Conservation (phyloP, 371 early-diverging fungal genomes). For the Cokeromyces recurvatus region DNA sequence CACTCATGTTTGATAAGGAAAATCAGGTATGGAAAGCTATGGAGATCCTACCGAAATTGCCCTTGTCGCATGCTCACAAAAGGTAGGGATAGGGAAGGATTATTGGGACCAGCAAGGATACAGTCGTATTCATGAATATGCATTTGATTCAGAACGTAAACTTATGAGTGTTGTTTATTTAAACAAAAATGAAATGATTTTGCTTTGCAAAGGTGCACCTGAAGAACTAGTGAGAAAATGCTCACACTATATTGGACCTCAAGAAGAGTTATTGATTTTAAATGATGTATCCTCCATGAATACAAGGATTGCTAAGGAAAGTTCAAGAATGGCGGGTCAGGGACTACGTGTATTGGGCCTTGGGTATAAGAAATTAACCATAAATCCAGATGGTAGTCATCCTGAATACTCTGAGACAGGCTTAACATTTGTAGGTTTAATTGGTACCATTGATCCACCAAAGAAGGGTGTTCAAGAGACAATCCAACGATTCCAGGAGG, state of each 20-base stretch:
- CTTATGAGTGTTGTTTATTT: conserved; percentile 57
- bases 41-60: conserved; percentile 48
- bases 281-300: background rate
- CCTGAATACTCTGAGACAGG: conserved; percentile 55
- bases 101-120: conserved; percentile 36
- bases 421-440: conserved; percentile 79
- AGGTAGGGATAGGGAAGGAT: conserved; percentile 54
- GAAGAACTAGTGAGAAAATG: conserved; percentile 16
- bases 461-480: conserved; percentile 75
- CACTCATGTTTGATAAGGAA: conserved; percentile 52
- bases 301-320: background rate
- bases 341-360: conserved; percentile 6
- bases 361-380: too few relatives aligned
- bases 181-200: conserved; percentile 16
- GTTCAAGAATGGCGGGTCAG: conserved; percentile 35
- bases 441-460: conserved; percentile 90
- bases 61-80: conserved; percentile 66
- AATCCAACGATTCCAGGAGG: conserved; percentile 40
- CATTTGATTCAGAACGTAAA: conserved; percentile 75
- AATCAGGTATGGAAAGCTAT: conserved; percentile 6
- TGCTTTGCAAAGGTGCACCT: conserved; percentile 68
- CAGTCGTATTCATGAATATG: conserved; percentile 59
- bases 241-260: background rate
- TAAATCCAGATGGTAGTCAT: too few relatives aligned
- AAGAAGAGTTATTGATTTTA: background rate